These are phyloP conservation scores for Pleurotus giganteus DNA, from an alignment of 768 basidiomycete species.

Conservation along the genomic window DNA sequence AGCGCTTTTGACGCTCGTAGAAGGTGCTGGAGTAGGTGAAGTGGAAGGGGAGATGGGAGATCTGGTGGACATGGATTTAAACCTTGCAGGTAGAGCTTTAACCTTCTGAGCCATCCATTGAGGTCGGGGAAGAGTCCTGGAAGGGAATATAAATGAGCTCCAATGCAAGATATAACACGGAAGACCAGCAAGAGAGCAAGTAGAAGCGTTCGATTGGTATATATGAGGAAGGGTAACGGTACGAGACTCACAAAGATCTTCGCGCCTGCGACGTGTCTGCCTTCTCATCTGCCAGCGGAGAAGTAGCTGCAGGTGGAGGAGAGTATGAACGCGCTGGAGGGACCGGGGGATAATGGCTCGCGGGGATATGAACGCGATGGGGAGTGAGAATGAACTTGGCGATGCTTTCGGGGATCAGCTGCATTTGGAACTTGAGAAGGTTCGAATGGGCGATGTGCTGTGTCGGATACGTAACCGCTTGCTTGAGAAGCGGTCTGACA, in stretches of 20 bases:
- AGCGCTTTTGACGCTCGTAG: background rate
- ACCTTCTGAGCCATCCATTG: background rate
- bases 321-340: background rate
- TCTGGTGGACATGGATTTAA: background rate
- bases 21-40: background rate
- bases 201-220: background rate
- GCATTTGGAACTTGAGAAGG: background rate
- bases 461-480: background rate
- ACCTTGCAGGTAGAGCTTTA: background rate
- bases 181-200: background rate
- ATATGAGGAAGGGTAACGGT: too few relatives aligned
- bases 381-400: background rate
- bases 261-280: background rate
- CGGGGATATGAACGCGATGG: background rate
- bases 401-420: background rate
- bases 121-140: background rate
- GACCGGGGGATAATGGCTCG: background rate
- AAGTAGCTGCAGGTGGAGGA: background rate
- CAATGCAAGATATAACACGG: too few relatives aligned
- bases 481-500: background rate
- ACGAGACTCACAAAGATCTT: background rate
- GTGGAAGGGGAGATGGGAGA: background rate
- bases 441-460: background rate
- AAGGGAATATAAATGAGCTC: too few relatives aligned
- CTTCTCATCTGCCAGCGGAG: background rate